These are phyloP conservation scores for Scutellaria barbata DNA, from an alignment of 257 asterid species.

Conservation along the genomic window DNA sequence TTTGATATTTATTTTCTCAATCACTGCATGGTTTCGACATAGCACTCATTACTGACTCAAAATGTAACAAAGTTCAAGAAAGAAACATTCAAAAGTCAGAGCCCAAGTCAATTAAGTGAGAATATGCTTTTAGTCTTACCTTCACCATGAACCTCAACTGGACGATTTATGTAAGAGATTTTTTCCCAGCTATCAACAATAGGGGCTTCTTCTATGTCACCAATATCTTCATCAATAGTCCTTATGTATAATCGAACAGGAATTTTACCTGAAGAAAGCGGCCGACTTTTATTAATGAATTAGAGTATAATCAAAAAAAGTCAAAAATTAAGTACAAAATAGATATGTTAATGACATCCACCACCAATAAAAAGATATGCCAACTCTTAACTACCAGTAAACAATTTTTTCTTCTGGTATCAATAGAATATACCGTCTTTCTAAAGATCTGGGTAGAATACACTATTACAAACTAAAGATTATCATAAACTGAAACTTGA, in stretches of 20 bases:
- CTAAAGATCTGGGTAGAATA: neutral
- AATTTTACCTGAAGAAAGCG: constrained; percentile 66
- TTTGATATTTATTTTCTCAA: neutral
- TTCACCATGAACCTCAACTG: constrained; percentile 74
- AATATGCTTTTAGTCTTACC: constrained; percentile 46
- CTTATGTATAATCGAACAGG: constrained; percentile 89
- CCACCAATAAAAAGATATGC: constrained; percentile 25
- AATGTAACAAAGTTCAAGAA: constrained; percentile 16
- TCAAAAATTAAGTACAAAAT: constrained; percentile 13
- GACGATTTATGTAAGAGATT: constrained; percentile 78
- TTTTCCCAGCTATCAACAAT: constrained; percentile 81
- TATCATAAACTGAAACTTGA: neutral
- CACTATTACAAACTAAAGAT: neutral
- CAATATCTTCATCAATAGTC: constrained; percentile 58
- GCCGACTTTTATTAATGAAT: constrained; percentile 26
- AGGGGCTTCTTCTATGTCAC: constrained; percentile 67
- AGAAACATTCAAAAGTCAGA: constrained; percentile 11
- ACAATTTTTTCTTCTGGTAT: constrained; percentile 11
- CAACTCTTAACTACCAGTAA: constrained; percentile 21
- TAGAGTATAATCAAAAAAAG: constrained; percentile 18
- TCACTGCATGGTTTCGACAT: neutral
- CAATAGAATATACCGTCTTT: constrained; percentile 7
- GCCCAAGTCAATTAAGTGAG: neutral
- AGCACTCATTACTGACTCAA: neutral
- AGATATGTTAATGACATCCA: constrained; percentile 10